Conservation (phyloP, 169 alveolate species). For the Besnoitia besnoiti region DNA sequence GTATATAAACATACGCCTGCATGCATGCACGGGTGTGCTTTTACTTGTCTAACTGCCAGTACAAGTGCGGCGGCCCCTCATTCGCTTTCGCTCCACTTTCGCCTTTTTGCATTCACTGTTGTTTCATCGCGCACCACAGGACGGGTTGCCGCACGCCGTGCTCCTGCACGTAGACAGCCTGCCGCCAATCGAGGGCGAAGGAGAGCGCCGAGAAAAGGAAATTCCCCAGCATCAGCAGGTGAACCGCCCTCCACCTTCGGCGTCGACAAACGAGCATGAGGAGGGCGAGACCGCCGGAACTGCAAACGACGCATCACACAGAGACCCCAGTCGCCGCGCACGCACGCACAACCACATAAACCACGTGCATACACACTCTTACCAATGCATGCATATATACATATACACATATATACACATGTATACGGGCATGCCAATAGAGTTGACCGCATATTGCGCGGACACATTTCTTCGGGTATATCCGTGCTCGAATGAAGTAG, state of each 20-base stretch:
- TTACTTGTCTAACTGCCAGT: no score
- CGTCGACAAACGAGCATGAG: conserved; percentile 25
- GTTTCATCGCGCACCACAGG: conserved; percentile 27
- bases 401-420: no score
- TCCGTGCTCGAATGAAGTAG: no score
- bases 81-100: no score
- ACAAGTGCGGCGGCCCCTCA: no score
- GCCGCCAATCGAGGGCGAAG: conserved; percentile 41
- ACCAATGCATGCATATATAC: no score
- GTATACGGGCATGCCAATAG: no score
- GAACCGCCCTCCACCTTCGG: neutral
- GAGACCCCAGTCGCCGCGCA: neutral
- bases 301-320: neutral
- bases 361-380: neutral
- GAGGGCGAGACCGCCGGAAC: neutral
- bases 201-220: conserved; percentile 30
- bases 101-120: neutral
- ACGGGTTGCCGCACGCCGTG: conserved; percentile 15
- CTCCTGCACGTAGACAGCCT: conserved; percentile 6
- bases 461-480: no score
- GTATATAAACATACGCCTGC: no score
- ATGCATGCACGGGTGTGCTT: no score
- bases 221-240: neutral
- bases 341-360: neutral
- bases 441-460: no score